Evolutionary conservation across 2,329 filamentous ascomycete species (phyloP), one percentile per base, ranked within the genome.

Genomic region (Didymosphaeria variabile): DNA sequence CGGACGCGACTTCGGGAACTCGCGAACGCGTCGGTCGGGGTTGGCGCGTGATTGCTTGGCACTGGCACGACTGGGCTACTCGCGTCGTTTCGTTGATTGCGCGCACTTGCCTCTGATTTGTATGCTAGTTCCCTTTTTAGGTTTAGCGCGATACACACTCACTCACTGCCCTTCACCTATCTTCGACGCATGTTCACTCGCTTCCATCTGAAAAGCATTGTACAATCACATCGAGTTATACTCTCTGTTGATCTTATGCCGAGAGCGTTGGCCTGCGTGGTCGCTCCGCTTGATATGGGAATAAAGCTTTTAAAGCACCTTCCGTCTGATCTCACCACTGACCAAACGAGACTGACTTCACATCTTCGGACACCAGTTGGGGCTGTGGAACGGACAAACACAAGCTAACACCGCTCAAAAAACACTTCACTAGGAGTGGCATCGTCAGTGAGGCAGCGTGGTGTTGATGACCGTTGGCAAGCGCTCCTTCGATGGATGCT

Each of bases 21-120:
- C 63, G 67, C 67, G 64, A 72, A 72, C 72, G 73, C 72, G 73
- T 69, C 57, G 26, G 38, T 40, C 38, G 38, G 21, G 46, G 47
- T 57, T 64, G 67, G 71, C 68, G 61, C 61, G 63, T 66, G 68
- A 52, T 21, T 59, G 60, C 47, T n/a, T 47, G 26, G 26, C 26
- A 6, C 26, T 67, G 66, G 68, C 66, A 60, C 45, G 45, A 31
- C 26, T n/a, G 15, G 26, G 49, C 15, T 26, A 9, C n/a, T n/a
- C n/a, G 17, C 29, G 12, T 7, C 44, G 54, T 47, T 19, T 36
- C 55, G 46, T 50, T 23, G 45, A 57, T 21, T 36, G 31, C 42
- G 40, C 53, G 53, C 17, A 26, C n/a, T 32, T 17, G 32, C 17
- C 45, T 46, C n/a, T 2, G 19, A 55, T 40, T 49, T n/a, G 32